These are phyloP conservation scores for Aquilaria agallochum DNA, from an alignment of 441 rosid species.

Conservation along the genomic window DNA sequence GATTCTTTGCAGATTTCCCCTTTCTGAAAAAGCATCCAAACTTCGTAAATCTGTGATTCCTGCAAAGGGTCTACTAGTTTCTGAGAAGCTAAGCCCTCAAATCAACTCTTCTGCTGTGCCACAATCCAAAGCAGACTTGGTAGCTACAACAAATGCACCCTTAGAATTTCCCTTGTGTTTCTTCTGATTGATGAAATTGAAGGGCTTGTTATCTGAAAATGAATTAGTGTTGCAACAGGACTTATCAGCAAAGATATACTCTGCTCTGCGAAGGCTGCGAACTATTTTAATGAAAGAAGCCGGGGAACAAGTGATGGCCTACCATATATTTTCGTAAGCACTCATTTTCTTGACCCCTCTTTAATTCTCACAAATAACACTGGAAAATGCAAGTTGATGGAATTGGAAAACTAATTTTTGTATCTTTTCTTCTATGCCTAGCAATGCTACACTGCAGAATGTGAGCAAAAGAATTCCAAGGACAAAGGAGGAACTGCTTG, in stretches of 20 bases:
- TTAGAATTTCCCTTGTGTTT: slow-evolving; percentile 3
- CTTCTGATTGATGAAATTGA: slow-evolving; percentile 14
- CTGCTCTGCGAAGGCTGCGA: slow-evolving; percentile 77
- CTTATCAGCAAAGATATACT: slow-evolving; percentile 68
- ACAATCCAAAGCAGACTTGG: slow-evolving; percentile 59
- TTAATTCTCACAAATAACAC: slow-evolving; percentile 4
- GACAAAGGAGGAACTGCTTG: slow-evolving; percentile 90
- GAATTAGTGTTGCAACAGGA: slow-evolving; percentile 32
- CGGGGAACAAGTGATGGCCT: slow-evolving; percentile 77
- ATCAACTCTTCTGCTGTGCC: slow-evolving; percentile 37
- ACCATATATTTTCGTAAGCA: slow-evolving; percentile 91
- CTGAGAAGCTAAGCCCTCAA: slow-evolving; percentile 41
- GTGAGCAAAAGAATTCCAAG: slow-evolving; percentile 79
- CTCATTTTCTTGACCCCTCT: neutral
- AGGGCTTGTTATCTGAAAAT: slow-evolving; percentile 13
- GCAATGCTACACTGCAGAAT: slow-evolving; percentile 77
- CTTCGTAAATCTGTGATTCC: slow-evolving; percentile 54
- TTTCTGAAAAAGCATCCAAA: slow-evolving; percentile 52
- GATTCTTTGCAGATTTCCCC: slow-evolving; percentile 60
- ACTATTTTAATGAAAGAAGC: slow-evolving; percentile 77
- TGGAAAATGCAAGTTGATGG: no score
- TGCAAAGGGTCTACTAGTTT: slow-evolving; percentile 55
- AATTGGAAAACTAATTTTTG: neutral
- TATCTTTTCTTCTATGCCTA: slow-evolving; percentile 21
- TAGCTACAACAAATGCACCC: slow-evolving; percentile 23